phyloP scores from a whole-genome alignment of 805 yeast species.

The Metschnikowia reukaufii region DNA sequence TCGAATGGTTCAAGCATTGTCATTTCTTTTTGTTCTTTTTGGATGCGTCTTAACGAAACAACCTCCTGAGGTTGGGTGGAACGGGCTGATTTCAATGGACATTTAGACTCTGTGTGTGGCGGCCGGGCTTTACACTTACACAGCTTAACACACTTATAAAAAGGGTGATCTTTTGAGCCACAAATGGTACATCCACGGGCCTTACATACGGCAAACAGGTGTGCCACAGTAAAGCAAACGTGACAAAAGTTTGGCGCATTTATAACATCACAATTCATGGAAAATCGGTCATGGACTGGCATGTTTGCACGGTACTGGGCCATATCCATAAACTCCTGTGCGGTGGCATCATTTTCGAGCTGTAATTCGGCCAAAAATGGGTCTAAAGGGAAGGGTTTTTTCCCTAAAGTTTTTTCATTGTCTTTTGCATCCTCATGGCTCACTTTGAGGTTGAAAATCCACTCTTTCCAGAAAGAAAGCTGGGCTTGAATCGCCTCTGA shows the following conservation, averaged over 20 bases:
- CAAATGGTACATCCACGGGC: slow-evolving; percentile 5
- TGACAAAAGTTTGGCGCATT: slow-evolving; percentile 2
- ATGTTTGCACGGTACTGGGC: neutral
- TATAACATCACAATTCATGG: slow-evolving; percentile 3
- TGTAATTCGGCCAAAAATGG: neutral
- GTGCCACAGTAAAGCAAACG: slow-evolving; percentile 5
- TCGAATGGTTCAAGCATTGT: neutral
- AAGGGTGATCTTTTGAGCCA: slow-evolving; percentile 2
- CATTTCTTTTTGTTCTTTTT: neutral
- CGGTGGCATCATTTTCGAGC: neutral
- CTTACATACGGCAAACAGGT: neutral
- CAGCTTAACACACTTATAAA: slow-evolving; percentile 1
- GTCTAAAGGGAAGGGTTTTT: neutral
- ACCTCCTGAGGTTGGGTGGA: neutral
- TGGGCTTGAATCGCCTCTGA: neutral
- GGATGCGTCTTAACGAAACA: slow-evolving; percentile 2
- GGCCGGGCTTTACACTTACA: slow-evolving; percentile 7
- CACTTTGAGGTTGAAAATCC: neutral
- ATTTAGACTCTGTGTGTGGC: neutral
- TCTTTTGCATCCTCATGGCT: neutral
- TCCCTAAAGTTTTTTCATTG: neutral
- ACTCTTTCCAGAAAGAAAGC: slow-evolving; percentile 1
- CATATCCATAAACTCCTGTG: neutral
- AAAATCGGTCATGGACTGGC: neutral
- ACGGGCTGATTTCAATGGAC: neutral